A percentile compares a stretch with the other conserved stretches of the same genome.
Conservation (phyloP, 2,329 filamentous ascomycete species). For the Knufia fluminis region DNA sequence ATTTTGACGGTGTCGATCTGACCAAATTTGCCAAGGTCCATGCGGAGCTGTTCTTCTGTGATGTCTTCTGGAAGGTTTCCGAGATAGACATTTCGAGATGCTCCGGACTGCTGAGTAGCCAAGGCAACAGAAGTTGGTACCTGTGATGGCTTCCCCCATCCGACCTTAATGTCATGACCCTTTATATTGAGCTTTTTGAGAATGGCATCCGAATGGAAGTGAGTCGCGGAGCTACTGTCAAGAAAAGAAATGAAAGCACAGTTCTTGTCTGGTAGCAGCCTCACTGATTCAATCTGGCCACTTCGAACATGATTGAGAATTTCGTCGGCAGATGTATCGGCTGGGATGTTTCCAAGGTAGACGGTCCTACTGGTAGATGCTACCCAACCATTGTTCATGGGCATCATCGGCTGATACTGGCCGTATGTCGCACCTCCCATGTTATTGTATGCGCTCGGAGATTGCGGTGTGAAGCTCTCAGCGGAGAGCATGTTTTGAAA, state of each 20-base stretch:
- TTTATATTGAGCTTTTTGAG: constrained; percentile 99
- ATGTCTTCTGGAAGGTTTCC: constrained; percentile 88
- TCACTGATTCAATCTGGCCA: constrained; percentile 97
- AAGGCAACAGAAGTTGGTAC: constrained; percentile 96
- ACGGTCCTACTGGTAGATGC: constrained; percentile 92
- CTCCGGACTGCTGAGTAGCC: constrained; percentile 92
- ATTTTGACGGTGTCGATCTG: constrained; percentile 96
- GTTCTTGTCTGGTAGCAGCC: constrained; percentile 95
- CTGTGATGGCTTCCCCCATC: constrained; percentile 97
- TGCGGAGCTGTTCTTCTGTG: constrained; percentile 79
- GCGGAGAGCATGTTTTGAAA: constrained; percentile 83
- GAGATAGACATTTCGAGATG: constrained; percentile 93
- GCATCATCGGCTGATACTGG: constrained; percentile 66
- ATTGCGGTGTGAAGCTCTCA: constrained; percentile 77
- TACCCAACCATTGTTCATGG: constrained; percentile 46
- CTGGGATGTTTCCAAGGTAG: constrained; percentile 96
- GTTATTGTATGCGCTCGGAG: constrained; percentile 66
- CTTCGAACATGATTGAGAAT: constrained; percentile 93
- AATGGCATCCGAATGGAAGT: constrained; percentile 99
- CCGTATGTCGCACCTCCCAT: constrained; percentile 51
- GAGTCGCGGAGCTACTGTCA: constrained; percentile 92
- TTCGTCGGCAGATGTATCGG: constrained; percentile 92
- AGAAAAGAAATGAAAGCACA: constrained; percentile 99
- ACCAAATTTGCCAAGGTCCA: constrained; percentile 92
- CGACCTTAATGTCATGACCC: constrained; percentile 98